Conservation (phyloP, 2,329 filamentous ascomycete genomes). For the Cyphellophora europaea region DNA sequence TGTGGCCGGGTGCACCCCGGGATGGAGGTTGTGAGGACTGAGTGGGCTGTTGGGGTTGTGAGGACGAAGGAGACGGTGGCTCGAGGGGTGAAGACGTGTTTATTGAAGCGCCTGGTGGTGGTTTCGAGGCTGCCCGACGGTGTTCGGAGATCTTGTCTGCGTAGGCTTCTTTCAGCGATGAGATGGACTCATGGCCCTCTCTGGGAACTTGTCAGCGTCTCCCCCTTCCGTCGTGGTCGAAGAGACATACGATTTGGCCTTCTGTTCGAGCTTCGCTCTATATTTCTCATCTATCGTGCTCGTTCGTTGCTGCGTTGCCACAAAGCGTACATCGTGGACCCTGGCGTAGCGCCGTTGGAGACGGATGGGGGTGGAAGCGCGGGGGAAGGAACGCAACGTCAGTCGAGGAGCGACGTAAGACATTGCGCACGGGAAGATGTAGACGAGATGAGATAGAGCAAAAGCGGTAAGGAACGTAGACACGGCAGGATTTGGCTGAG, state of each 20-base stretch:
- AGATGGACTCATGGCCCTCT: slow-evolving; percentile 54
- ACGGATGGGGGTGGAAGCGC: no score
- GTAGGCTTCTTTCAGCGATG: slow-evolving; percentile 66
- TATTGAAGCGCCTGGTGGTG: slow-evolving; percentile 16
- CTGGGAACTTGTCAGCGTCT: no score
- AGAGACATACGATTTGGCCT: no score
- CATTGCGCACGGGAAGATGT: no score
- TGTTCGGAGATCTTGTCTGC: slow-evolving; percentile 71
- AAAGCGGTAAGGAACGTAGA: no score
- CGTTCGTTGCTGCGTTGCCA: slow-evolving; percentile 68
- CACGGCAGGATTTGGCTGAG: no score
- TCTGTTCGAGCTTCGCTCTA: slow-evolving; percentile 70
- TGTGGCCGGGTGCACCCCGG: slow-evolving; percentile 22
- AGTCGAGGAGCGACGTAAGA: no score
- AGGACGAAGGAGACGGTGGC: slow-evolving; percentile 26
- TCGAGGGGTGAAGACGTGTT: no score
- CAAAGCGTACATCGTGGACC: slow-evolving; percentile 84
- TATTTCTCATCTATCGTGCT: slow-evolving; percentile 74
- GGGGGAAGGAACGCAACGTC: no score
- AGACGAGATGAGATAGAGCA: no score
- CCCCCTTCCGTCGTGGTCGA: no score
- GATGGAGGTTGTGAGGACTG: slow-evolving; percentile 25
- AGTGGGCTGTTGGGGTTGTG: slow-evolving; percentile 27
- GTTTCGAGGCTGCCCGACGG: no score
- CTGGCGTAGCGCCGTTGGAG: slow-evolving; percentile 79